These are phyloP conservation scores for Aechmea fasciata DNA, from an alignment of 176 grass and related monocot genomes.

Conservation along the genomic window DNA sequence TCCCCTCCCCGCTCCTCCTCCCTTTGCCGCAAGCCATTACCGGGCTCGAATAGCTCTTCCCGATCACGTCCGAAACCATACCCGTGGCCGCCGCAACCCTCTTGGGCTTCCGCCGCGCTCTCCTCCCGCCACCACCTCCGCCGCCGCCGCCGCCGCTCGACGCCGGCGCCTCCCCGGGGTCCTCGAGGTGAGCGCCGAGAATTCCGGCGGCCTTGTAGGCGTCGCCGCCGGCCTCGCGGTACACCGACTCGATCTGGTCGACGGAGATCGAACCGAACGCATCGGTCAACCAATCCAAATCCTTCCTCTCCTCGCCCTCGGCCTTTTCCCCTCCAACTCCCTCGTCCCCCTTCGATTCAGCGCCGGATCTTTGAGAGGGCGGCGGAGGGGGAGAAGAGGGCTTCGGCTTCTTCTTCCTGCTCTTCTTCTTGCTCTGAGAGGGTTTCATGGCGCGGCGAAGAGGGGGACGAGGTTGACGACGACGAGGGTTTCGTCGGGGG, in stretches of 20 bases:
- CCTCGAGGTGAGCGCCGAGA: slow-evolving; percentile 36
- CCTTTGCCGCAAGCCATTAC: neutral
- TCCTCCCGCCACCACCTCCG: slow-evolving; percentile 20
- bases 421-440: slow-evolving; percentile 36
- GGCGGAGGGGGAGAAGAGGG: slow-evolving; percentile 9
- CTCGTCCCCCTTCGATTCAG: neutral
- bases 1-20: slow-evolving; percentile 6
- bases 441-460: slow-evolving; percentile 36
- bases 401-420: slow-evolving; percentile 33
- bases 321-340: slow-evolving; percentile 24
- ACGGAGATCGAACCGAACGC: slow-evolving; percentile 51
- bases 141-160: neutral
- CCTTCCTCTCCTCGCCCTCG: slow-evolving; percentile 25
- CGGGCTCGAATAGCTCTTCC: slow-evolving; percentile 48
- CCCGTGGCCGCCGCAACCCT: slow-evolving; percentile 40
- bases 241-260: slow-evolving; percentile 61
- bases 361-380: slow-evolving; percentile 8
- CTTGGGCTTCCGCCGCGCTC: slow-evolving; percentile 26
- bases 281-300: slow-evolving; percentile 56
- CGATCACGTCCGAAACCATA: slow-evolving; percentile 64
- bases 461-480: neutral
- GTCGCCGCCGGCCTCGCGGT: slow-evolving; percentile 46
- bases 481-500: too few species aligned
- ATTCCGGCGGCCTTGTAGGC: slow-evolving; percentile 55
- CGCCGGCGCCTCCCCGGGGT: neutral